Conservation (phyloP, 2,329 filamentous ascomycete genomes). For the Xylaria arbuscula region DNA sequence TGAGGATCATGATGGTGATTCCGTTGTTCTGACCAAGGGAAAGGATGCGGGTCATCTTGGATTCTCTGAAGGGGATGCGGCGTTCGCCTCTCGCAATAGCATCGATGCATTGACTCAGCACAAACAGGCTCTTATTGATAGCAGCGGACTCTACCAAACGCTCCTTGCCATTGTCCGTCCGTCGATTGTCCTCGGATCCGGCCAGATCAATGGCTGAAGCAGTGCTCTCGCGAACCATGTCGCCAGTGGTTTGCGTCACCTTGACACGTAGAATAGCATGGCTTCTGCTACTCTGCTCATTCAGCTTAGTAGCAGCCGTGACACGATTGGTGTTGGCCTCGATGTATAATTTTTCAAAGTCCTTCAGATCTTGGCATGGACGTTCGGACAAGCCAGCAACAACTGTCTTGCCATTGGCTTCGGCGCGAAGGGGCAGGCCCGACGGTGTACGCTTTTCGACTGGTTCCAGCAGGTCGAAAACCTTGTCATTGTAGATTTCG, state of each 20-base stretch:
- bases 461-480: conserved; percentile 89
- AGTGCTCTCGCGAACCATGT: conserved; percentile 78
- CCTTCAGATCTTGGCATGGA: conserved; percentile 83
- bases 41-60: conserved; percentile 96
- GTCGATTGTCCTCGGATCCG: conserved; percentile 93
- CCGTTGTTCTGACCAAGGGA: conserved; percentile 95
- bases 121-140: conserved; percentile 97
- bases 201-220: conserved; percentile 95
- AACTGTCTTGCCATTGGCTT: conserved; percentile 87
- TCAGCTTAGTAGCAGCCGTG: conserved; percentile 90
- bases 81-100: conserved; percentile 81
- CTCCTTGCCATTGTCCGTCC: conserved; percentile 94
- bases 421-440: conserved; percentile 83
- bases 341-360: conserved; percentile 90
- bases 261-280: conserved; percentile 94
- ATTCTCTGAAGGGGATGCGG: conserved; percentile 92
- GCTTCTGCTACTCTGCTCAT: conserved; percentile 88
- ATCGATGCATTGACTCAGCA: conserved; percentile 93
- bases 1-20: conserved; percentile 95
- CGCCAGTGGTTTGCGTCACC: conserved; percentile 78
- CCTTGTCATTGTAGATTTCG: conserved; percentile 97
- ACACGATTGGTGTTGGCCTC: conserved; percentile 91
- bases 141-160: conserved; percentile 93
- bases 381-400: conserved; percentile 88
- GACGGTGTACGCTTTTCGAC: conserved; percentile 86